Evolutionary conservation across 768 basidiomycete species (phyloP).

Genomic region (Psilocybe azurescens): DNA sequence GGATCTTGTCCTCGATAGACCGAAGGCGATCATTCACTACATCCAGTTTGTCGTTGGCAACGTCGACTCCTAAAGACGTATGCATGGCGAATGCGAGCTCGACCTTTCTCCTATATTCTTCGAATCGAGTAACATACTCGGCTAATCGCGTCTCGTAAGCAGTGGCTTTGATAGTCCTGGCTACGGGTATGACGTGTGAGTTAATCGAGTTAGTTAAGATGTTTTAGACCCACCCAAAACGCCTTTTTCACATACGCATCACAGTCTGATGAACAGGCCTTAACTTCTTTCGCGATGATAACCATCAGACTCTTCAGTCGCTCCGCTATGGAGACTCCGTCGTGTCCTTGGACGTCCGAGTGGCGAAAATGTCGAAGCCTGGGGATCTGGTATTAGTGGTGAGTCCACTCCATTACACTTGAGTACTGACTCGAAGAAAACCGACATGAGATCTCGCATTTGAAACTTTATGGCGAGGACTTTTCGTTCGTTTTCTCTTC

Average conservation of each 20-base stretch:
- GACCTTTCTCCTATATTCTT: constrained; percentile 38
- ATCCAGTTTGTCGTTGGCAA: constrained; percentile 36
- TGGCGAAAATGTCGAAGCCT: constrained; percentile 37
- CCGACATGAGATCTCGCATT: constrained; percentile 56
- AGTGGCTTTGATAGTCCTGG: constrained; percentile 39
- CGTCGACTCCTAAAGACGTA: constrained; percentile 41
- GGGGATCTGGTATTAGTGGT: too few relatives aligned
- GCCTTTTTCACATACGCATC: constrained; percentile 50
- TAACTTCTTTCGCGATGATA: constrained; percentile 45
- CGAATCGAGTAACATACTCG: constrained; percentile 36
- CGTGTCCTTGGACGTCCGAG: constrained; percentile 30
- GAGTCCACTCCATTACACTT: background rate
- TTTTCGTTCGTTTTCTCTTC: constrained; percentile 57
- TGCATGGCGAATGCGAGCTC: constrained; percentile 42
- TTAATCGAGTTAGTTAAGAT: background rate
- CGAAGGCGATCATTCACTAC: constrained; percentile 21
- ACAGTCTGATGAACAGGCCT: constrained; percentile 46
- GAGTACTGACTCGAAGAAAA: constrained; percentile 48
- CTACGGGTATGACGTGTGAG: constrained; percentile 23
- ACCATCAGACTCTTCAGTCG: constrained; percentile 35
- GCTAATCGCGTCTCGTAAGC: constrained; percentile 45
- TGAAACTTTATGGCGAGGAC: constrained; percentile 49
- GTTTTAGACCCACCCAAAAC: constrained; percentile 34
- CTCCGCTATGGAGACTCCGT: constrained; percentile 37
- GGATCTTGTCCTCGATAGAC: constrained; percentile 33